Evolutionary conservation across 2,329 filamentous ascomycete genomes (phyloP), one percentile per base, ranked within the genome.

Genomic region (Sphaerulina musiva): DNA sequence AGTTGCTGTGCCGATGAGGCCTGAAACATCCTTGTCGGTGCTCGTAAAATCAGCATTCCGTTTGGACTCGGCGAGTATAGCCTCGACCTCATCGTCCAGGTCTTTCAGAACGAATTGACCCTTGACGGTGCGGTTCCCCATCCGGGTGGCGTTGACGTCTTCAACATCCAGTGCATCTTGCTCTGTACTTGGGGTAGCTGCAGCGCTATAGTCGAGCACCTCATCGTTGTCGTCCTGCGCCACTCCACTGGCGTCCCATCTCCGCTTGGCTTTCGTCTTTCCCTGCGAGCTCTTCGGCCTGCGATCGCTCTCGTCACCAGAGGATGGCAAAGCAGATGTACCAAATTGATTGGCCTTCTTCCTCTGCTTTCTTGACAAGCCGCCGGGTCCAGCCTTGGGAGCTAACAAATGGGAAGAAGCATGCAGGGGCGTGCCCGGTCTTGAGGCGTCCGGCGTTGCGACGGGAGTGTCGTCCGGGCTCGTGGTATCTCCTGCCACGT

Each of bases 71-170:
- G 89, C 83, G 43, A 98, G 78, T 53, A 98, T 96, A 36, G 84
- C 86, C 65, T 95, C 85, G 12, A 98, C 89, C 72, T 98, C 90
- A 62, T 95, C 89, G 57, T 91, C 92, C 6, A 98, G 74, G 66
- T 98, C 93, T 67, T 88, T 95, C 59, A 98, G 76, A 46, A 97
- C 85, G 65, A 97, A 98, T 68, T 96, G 88, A 48, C 93, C 93
- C 73, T 92, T 91, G 49, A 80, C 81, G 11, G 87, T 95, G 66
- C 83, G 85, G 36, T 81, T 87, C 36, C 93, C 93, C 89, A 90
- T 96, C 1, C 87, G 84, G 10, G 85, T 82, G 48, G 87, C 80
- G 58, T 89, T 84, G 32, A 96, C 83, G 41, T 82, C 80, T 64
- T 95, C 87, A 2, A 95, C 73, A 46, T 80, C 78, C 39, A 74